Evolutionary conservation across 805 yeast genomes (phyloP).

Genomic region (Tetrapisispora phaffii): DNA sequence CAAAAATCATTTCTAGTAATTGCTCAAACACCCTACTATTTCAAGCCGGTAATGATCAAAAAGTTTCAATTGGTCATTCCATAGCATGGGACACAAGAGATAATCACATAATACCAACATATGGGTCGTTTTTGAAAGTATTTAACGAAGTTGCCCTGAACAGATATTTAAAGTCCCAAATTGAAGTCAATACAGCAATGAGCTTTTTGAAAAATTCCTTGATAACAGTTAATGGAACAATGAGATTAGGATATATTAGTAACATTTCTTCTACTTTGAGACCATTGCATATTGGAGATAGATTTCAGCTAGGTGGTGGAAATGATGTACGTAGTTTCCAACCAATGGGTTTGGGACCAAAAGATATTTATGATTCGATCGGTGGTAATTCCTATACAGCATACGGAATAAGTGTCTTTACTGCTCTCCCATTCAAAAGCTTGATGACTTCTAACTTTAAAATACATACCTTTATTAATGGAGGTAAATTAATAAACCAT

Average conservation of each 20-base stretch:
- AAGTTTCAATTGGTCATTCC: constrained; percentile 41
- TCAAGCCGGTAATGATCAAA: constrained; percentile 53
- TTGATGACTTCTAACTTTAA: constrained; percentile 40
- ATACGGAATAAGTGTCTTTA: constrained; percentile 47
- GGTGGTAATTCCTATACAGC: constrained; percentile 62
- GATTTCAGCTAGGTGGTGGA: constrained; percentile 77
- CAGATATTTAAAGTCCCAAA: constrained; percentile 20
- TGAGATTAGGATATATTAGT: constrained; percentile 48
- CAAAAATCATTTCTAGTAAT: constrained; percentile 32
- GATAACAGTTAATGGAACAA: constrained; percentile 39
- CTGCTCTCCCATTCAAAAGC: constrained; percentile 47
- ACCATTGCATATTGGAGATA: constrained; percentile 57
- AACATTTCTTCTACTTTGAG: constrained; percentile 27
- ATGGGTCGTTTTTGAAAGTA: constrained; percentile 36
- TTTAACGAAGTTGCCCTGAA: constrained; percentile 37
- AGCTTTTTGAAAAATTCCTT: constrained; percentile 23
- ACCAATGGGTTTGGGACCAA: constrained; percentile 56
- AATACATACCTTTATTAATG: constrained; percentile 53
- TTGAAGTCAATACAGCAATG: constrained; percentile 24
- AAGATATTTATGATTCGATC: constrained; percentile 41
- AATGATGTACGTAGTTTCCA: constrained; percentile 63
- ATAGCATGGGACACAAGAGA: constrained; percentile 35
- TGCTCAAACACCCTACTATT: constrained; percentile 49
- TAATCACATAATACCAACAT: constrained; percentile 33
- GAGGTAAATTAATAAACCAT: constrained; percentile 47